Conservation (phyloP, 2,329 filamentous ascomycete genomes). For the Plenodomus biglobosus region DNA sequence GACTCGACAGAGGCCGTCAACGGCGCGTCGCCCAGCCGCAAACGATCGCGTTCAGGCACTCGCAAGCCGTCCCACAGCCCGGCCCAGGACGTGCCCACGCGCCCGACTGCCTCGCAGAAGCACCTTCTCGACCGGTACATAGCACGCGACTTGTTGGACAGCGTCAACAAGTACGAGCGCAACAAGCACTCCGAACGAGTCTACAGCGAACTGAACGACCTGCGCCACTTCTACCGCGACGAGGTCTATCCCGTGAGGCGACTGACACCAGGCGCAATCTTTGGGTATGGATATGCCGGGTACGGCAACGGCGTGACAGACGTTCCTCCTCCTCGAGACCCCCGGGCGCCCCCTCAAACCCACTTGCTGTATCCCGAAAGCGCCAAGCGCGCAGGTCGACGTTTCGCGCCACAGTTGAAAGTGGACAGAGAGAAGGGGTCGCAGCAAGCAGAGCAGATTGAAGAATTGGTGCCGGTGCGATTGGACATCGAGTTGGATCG, state of each 20-base stretch:
- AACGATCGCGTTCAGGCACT: constrained; percentile 62
- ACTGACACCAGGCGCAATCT: constrained; percentile 60
- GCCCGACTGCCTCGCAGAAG: constrained; percentile 39
- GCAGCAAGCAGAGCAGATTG: constrained; percentile 89
- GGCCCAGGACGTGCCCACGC: constrained; percentile 42
- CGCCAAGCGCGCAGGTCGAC: constrained; percentile 74
- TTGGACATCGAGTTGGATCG: constrained; percentile 96
- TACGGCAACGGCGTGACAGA: constrained; percentile 87
- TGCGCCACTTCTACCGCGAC: constrained; percentile 33
- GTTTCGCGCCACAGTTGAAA: constrained; percentile 71
- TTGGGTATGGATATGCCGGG: constrained; percentile 76
- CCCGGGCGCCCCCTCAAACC: constrained; percentile 50
- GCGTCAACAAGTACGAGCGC: constrained; percentile 56
- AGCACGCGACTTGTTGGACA: constrained; percentile 63
- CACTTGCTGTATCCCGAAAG: constrained; percentile 77
- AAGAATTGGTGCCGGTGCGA: constrained; percentile 87
- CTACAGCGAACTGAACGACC: constrained; percentile 58
- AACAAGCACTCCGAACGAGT: constrained; percentile 59
- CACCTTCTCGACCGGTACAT: constrained; percentile 65
- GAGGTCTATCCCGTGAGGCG: constrained; percentile 61
- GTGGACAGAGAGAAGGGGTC: constrained; percentile 74
- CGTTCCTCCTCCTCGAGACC: constrained; percentile 44
- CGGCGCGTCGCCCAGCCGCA: constrained; percentile 55
- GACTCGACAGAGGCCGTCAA: constrained; percentile 47
- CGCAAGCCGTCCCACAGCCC: constrained; percentile 49